Evolutionary conservation across 176 grass and related monocot genomes (phyloP), one percentile per base, ranked within the genome.

Genomic region (Neostapfia colusana): DNA sequence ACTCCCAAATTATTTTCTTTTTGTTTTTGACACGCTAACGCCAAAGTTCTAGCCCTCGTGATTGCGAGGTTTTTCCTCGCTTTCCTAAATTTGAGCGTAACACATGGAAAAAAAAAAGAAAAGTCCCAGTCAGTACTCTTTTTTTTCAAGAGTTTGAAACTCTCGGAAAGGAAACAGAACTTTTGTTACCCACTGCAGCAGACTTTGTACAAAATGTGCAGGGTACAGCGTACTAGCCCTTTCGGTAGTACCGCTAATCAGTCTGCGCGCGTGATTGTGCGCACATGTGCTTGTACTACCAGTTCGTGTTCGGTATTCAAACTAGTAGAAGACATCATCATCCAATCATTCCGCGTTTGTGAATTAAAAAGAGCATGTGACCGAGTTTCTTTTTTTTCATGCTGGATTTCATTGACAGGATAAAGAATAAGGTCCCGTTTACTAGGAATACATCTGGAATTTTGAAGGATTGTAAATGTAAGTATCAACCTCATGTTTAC

Each of bases 271-370:
- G 10, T 59, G 21, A 26, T 59, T 26, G 53, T n/a, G 18, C n/a
- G 48, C 62, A 75, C 71, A 50, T 62, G 54, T 39, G 73, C 14
- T 12, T 57, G 76, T 57, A 56, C 23, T 11, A 31, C 31, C 8
- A 8, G 36, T 67, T 42, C 34, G 10, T 58, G 1, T 21, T 57
- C 5, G 10, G 28, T 57, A 26, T 79, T 68, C 54, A 42, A 56
- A 56, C n/a, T 15, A 12, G 4, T 15, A 12, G 4, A 34, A 28
- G 10, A 31, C 36, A 8, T 10, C 16, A 43, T 40, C 49, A 31
- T 79, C 23, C 49, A 28, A 13, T 13, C 36, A 67, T 41, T 18
- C 51, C 35, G 6, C 31, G 58, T 7, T 25, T 28, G 62, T 65
- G 9, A 38, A 21, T 6, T 37, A 11, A 10, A 59, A 41, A 42